Evolutionary conservation across 371 early-diverging fungal species (phyloP), one percentile per base, ranked within the genome.

Genomic region (Rhizopus stolonifer): DNA sequence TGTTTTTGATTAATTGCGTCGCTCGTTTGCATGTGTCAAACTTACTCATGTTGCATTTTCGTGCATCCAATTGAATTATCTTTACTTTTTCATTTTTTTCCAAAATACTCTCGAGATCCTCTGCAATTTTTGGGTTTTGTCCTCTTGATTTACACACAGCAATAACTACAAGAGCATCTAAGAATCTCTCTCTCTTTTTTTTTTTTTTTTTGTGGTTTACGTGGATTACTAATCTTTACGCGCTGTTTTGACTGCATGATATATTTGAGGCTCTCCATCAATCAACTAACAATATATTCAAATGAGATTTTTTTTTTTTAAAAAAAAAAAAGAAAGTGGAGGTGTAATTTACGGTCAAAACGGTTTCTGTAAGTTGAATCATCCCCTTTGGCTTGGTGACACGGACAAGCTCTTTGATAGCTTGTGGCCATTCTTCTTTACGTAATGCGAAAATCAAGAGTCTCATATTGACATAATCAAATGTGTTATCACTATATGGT

Each of bases 21-120:
- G 14, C 6, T 31, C 0, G 32, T 3, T 13, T 17, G 17, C 6
- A 5, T 36, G 8, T 36, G 4, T 14, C 2, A 13, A 23, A 60
- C 57, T 53, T 64, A 64, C 68, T 52, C 43, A 64, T 56, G 31
- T 59, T 56, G 24, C 60, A 40, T 10, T 50, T 38, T 43, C 63
- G 39, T 22, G 52, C 36, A 40, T 59, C 62, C 0, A 33, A 36
- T 24, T 60, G 46, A 22, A 63, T 31, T 2, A 64, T 38, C 25
- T 60, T 29, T n/a, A 52, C 51, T 21, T 31, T 39, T 1, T 61
- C 56, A 1, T 47, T 46, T 19, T 53, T 43, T 7, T 36, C 13
- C 7, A 68, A 22, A 8, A 60, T 17, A 9, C 36, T 26, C 8
- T 49, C 61, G 17, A 60, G 43, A 13, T 58, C 44, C 0, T 33